These are phyloP conservation scores for Babesia caballi DNA, from an alignment of 169 alveolate species.

Conservation along the genomic window DNA sequence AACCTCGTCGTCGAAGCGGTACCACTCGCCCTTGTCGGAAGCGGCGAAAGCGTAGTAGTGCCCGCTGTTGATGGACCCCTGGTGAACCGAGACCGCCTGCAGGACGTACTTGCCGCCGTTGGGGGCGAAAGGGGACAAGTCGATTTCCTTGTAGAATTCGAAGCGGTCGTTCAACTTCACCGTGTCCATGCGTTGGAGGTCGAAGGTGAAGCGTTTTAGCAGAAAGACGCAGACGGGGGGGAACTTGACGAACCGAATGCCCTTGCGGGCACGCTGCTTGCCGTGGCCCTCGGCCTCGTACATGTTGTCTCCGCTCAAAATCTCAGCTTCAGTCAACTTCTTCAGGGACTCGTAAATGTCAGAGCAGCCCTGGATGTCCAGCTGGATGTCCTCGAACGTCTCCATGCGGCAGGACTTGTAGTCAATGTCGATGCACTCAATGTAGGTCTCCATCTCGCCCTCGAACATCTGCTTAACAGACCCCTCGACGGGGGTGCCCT, in stretches of 20 bases:
- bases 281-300: conserved; percentile 93
- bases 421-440: conserved; percentile 91
- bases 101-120: conserved; percentile 81
- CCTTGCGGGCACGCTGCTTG: conserved; percentile 84
- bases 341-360: conserved; percentile 88
- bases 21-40: conserved; percentile 82
- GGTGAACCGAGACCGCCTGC: conserved; percentile 94
- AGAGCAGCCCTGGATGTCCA: conserved; percentile 89
- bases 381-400: conserved; percentile 88
- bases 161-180: conserved; percentile 88
- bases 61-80: conserved; percentile 92
- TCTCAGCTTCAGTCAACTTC: conserved; percentile 89
- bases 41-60: conserved; percentile 92
- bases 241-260: conserved; percentile 87
- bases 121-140: conserved; percentile 71
- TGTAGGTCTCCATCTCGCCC: conserved; percentile 92
- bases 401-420: conserved; percentile 86
- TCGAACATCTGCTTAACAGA: conserved; percentile 89
- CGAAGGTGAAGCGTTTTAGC: conserved; percentile 88
- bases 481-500: conserved; percentile 93
- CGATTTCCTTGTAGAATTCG: conserved; percentile 88
- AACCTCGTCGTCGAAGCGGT: conserved; percentile 90
- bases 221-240: conserved; percentile 92
- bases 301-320: conserved; percentile 91
- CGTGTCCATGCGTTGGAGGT: conserved; percentile 80